Conservation (phyloP, 441 rosid species). For the Eruca vesicaria region DNA sequence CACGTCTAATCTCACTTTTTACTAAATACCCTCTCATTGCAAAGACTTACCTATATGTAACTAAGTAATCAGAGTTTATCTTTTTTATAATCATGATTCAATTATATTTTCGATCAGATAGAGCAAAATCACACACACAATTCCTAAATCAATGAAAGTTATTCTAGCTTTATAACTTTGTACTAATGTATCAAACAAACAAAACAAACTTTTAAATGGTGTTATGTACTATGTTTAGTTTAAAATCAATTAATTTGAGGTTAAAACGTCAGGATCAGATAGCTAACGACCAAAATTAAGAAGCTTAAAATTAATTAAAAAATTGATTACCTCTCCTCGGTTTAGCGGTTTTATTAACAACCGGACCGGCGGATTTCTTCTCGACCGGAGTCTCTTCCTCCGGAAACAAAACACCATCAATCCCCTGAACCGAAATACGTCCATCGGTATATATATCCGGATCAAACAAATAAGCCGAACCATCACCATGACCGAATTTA, state of each 20-base stretch:
- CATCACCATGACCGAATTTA: constrained; percentile 56
- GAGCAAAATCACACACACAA: not conserved
- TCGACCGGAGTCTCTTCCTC: constrained; percentile 39
- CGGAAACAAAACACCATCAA: constrained; percentile 63
- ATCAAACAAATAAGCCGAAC: constrained; percentile 60
- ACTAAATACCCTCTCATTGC: constrained; percentile 12
- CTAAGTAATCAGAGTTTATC: not conserved
- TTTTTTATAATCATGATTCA: constrained; percentile 14
- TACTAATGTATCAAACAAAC: not conserved
- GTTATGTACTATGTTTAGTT: not conserved
- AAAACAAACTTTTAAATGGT: not conserved
- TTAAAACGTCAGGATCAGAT: constrained; percentile 16
- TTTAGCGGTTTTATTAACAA: constrained; percentile 41
- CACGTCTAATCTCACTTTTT: constrained; percentile 22
- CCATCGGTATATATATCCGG: constrained; percentile 76
- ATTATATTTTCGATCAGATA: not conserved
- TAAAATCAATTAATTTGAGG: not conserved
- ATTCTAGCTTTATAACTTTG: not conserved
- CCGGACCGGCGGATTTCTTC: constrained; percentile 17
- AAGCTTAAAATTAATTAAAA: not conserved
- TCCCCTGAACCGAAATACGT: constrained; percentile 68
- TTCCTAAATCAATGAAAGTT: not conserved
- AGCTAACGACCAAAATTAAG: not conserved
- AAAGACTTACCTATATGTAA: constrained; percentile 15
- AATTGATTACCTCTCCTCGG: constrained; percentile 72